These are phyloP conservation scores for Pyricularia grisea DNA, from an alignment of 2,329 filamentous ascomycete species.

Conservation along the genomic window DNA sequence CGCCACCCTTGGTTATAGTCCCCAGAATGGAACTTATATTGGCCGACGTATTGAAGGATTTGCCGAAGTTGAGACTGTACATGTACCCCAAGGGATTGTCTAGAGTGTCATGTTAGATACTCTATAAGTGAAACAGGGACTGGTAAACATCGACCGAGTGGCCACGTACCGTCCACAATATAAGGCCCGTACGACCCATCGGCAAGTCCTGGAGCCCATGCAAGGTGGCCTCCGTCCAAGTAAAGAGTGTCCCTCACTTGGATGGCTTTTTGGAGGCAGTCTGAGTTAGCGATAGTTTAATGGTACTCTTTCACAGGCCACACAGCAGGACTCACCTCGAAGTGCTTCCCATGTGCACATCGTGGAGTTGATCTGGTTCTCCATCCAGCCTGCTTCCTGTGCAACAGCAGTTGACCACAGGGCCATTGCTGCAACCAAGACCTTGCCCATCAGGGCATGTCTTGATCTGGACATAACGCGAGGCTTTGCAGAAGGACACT, in stretches of 20 bases:
- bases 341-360: conserved; percentile 49
- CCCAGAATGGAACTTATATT: conserved; percentile 46
- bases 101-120: conserved; percentile 17
- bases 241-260: conserved; percentile 54
- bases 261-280: neutral
- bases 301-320: neutral
- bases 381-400: conserved; percentile 39
- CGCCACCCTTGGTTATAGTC: conserved; percentile 37
- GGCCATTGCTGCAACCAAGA: conserved; percentile 10
- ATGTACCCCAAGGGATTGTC: conserved; percentile 43
- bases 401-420: conserved; percentile 22
- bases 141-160: neutral
- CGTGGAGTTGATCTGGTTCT: conserved; percentile 42
- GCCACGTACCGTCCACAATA: conserved; percentile 31
- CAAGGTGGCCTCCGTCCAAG: conserved; percentile 52
- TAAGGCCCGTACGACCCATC: conserved; percentile 25
- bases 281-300: neutral
- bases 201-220: conserved; percentile 38
- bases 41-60: conserved; percentile 38
- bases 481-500: neutral
- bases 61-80: conserved; percentile 49
- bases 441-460: neutral
- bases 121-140: neutral
- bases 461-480: neutral
- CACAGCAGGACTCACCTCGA: conserved; percentile 23